phyloP scores from a whole-genome alignment of 129 eudicot genomes.

The Heracleum sosnowskyi region DNA sequence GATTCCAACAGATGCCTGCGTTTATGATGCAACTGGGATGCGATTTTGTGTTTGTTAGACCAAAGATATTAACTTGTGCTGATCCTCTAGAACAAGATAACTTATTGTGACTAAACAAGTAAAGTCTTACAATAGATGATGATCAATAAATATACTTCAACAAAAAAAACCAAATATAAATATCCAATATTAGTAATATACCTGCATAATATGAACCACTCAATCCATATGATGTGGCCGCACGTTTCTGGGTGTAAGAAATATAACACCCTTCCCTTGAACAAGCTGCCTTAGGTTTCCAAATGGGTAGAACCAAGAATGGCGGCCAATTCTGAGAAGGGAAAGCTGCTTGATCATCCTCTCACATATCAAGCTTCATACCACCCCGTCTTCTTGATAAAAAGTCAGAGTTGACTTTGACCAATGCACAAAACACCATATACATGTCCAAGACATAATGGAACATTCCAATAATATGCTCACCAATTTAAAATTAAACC shows the following conservation, averaged over 20 bases:
- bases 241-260: conserved; percentile 54
- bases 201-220: conserved; percentile 94
- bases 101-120: background rate
- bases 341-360: conserved; percentile 42
- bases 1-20: conserved; percentile 4
- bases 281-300: conserved; percentile 65
- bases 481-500: conserved; percentile 42
- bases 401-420: conserved; percentile 65
- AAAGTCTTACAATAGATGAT: background rate
- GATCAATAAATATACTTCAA: background rate
- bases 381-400: conserved; percentile 96
- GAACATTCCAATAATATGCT: conserved; percentile 67
- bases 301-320: conserved; percentile 49
- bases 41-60: conserved; percentile 68
- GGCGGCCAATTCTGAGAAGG: conserved; percentile 87
- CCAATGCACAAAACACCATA: conserved; percentile 93
- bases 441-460: conserved; percentile 83
- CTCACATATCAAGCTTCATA: conserved; percentile 81
- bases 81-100: conserved; percentile 34
- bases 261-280: conserved; percentile 90
- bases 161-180: background rate
- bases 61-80: conserved; percentile 39
- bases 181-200: conserved; percentile 10
- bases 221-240: conserved; percentile 74
- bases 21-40: conserved; percentile 30